A percentile compares a stretch with the other conserved stretches of the same genome.
These are phyloP conservation scores for Teunomyces pallodes DNA, from an alignment of 805 yeast species.

Conservation along the genomic window DNA sequence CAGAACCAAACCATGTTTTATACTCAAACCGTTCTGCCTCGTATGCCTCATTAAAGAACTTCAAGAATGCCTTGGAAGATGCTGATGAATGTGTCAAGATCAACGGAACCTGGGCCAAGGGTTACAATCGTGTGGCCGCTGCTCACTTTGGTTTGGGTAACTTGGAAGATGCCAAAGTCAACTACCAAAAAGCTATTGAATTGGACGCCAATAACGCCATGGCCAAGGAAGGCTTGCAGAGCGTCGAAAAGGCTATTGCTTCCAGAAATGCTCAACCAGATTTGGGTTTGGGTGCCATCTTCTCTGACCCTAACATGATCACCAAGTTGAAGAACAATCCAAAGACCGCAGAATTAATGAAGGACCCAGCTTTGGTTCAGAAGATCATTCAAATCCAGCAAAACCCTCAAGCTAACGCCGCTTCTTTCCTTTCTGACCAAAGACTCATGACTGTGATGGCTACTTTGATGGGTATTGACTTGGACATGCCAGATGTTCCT, in stretches of 20 bases:
- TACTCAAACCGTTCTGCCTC: slow-evolving; percentile 94
- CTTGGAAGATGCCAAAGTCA: slow-evolving; percentile 66
- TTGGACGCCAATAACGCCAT: slow-evolving; percentile 78
- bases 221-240: slow-evolving; percentile 78
- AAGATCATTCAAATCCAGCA: slow-evolving; percentile 59
- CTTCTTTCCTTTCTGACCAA: slow-evolving; percentile 73
- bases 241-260: slow-evolving; percentile 61
- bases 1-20: slow-evolving; percentile 84
- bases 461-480: slow-evolving; percentile 77
- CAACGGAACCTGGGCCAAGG: slow-evolving; percentile 91
- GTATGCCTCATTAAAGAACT: slow-evolving; percentile 76
- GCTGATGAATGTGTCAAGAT: slow-evolving; percentile 81
- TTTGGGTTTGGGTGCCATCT: slow-evolving; percentile 73
- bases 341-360: slow-evolving; percentile 80
- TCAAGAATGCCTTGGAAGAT: slow-evolving; percentile 72
- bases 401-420: slow-evolving; percentile 74
- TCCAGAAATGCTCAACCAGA: slow-evolving; percentile 59
- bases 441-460: slow-evolving; percentile 88
- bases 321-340: slow-evolving; percentile 78
- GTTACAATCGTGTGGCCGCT: slow-evolving; percentile 89
- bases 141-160: slow-evolving; percentile 87
- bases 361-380: slow-evolving; percentile 78
- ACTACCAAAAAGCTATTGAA: slow-evolving; percentile 77
- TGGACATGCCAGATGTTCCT: slow-evolving; percentile 42
- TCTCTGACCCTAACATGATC: slow-evolving; percentile 76